Base-by-base conservation (phyloP, 2,329 filamentous ascomycete species). In the Didymella sp. region DNA sequence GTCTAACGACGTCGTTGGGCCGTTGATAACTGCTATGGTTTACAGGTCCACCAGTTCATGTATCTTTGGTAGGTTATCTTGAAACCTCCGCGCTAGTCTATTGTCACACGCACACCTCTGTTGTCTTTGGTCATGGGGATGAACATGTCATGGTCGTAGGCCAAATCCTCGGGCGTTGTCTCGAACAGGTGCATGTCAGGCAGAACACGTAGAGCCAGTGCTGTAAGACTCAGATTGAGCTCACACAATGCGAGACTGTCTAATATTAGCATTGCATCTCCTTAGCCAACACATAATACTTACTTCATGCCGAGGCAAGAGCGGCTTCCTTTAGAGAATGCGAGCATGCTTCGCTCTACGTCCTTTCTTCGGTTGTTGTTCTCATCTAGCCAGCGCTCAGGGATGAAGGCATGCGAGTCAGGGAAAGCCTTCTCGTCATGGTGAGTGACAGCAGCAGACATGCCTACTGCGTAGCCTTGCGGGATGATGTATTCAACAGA, bases 251-350 rank as follows among this genome's bases (percentile, higher is more conserved):
- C 67, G 42, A 69, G 61, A 44, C 67, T 69, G 24, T 3, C 8
- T 2, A 9, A 27, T 38, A 15, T 63, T 56, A 66, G 59, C n/a
- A 33, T 27, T 19, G 6, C 17, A 2, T 22, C 7, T 24, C 9
- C 35, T 42, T 8, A 6, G 15, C 0, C 25, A 24, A 35, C 35
- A 11, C 5, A 24, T 13, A 17, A 11, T 4, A 70, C 71, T 67
- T 58, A 73, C 68, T 75, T 73, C 58, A 73, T 69, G 12, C 73
- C 73, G 28, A 76, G 53, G 31, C 73, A 76, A 21, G 62, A 58
- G 6, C 73, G 56, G 35, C 63, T 72, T 1, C 73, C 73, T 33
- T 72, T 74, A 2, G 64, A 69, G 33, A 75, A 75, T 0, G 67
- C 57, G 24, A 74, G 54, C 57, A 74, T 61, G 33, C 66, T 67